phyloP scores from a whole-genome alignment of 306 rosid genomes.

The Trifolium dubium region DNA sequence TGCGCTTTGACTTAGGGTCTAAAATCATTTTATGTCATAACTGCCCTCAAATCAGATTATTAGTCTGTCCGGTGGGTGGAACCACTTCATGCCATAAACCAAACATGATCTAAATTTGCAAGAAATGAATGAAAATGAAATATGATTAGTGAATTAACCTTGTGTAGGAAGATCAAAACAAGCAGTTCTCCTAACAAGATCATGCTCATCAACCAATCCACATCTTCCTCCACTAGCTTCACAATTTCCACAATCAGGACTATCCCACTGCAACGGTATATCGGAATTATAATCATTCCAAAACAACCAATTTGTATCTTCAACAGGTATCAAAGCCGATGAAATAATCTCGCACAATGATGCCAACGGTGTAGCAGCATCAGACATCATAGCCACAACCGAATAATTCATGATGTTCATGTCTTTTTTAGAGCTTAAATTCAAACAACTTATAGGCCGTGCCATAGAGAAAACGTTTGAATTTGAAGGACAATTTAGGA shows the following conservation, averaged over 20 bases:
- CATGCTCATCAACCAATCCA: not conserved
- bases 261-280: constrained; percentile 40
- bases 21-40: too few species aligned
- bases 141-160: not conserved
- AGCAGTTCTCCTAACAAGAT: not conserved
- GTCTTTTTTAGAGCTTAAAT: not conserved
- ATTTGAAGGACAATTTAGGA: constrained; percentile 41
- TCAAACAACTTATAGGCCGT: constrained; percentile 24
- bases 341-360: constrained; percentile 24
- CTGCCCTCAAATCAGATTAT: too few species aligned
- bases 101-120: not conserved
- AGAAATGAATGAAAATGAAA: not conserved
- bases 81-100: not conserved
- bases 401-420: not conserved
- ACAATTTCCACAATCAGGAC: constrained; percentile 39
- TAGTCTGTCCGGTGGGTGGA: too few species aligned
- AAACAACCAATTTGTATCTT: not conserved
- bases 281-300: constrained; percentile 21
- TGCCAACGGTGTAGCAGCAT: not conserved
- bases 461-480: not conserved
- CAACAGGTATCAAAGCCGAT: constrained; percentile 19
- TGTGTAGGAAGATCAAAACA: constrained; percentile 34
- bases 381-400: constrained; percentile 31
- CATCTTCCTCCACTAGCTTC: constrained; percentile 41
- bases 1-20: too few species aligned